These are phyloP conservation scores for Didymella glomerata DNA, from an alignment of 2,329 filamentous ascomycete genomes.

Conservation along the genomic window DNA sequence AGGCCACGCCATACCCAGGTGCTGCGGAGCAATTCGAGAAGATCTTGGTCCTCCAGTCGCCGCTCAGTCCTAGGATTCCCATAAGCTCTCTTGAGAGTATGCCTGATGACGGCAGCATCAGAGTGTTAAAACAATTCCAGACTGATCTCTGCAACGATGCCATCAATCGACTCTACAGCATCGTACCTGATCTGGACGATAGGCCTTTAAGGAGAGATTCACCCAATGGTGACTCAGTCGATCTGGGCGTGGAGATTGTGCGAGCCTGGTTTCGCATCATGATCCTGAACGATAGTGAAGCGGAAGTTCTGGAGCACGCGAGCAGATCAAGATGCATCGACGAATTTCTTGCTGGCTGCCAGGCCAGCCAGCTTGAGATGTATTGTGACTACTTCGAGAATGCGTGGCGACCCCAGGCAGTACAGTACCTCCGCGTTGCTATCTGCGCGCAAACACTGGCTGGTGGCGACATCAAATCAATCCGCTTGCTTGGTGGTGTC, in stretches of 20 bases:
- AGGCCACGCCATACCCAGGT: too few species aligned
- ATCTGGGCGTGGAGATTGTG: constrained; percentile 37
- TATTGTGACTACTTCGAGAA: constrained; percentile 46
- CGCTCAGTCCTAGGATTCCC: too few species aligned
- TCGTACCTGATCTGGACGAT: constrained; percentile 37
- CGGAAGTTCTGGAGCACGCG: constrained; percentile 32
- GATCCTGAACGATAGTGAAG: constrained; percentile 42
- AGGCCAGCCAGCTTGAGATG: constrained; percentile 37
- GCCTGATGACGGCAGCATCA: constrained; percentile 38
- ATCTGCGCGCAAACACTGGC: constrained; percentile 40
- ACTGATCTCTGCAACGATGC: constrained; percentile 34
- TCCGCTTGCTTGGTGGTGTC: constrained; percentile 34
- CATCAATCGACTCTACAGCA: constrained; percentile 35
- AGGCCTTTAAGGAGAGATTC: constrained; percentile 3
- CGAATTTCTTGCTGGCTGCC: constrained; percentile 35
- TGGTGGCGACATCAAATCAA: constrained; percentile 37
- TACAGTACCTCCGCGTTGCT: constrained; percentile 39
- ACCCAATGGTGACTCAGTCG: constrained; percentile 6
- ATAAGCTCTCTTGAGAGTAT: constrained; percentile 9
- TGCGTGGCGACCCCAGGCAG: constrained; percentile 41
- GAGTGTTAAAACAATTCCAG: constrained; percentile 41
- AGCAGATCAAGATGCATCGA: constrained; percentile 35
- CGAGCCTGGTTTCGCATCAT: constrained; percentile 44
- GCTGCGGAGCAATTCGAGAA: too few species aligned
- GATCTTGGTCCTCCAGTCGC: too few species aligned